Base-by-base conservation (phyloP, 306 rosid species). In the Oemleria cerasiformis region DNA sequence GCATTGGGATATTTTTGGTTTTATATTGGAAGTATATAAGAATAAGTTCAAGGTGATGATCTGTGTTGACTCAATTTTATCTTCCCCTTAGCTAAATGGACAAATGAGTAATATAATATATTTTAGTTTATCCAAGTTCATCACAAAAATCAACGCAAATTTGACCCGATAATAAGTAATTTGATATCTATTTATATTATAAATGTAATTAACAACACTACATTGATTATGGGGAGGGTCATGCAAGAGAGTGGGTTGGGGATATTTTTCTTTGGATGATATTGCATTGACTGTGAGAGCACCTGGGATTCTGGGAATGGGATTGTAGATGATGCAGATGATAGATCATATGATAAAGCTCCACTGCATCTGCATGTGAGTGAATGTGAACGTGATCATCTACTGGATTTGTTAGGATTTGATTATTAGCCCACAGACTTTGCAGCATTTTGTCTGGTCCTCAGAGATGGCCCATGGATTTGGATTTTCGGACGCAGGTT, bases 401-500 rank as follows among this genome's bases (percentile, higher is more conserved):
- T 30, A 30, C 36, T 30, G 36, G 36, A 30, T 30, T 30, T 30
- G 36, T 30, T 30, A 30, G 36, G 36, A 30, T 30, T 30, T 53
- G 62, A 17, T 53, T 40, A 69, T 40, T 13, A 8, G 60, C 34
- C 65, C 74, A 70, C 56, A 57, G 65, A 13, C 42, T 70, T 21
- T 56, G 55, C 51, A 57, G 6, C 65, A 15, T 36, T 38, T 60
- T 60, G 23, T 56, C 10, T 15, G 48, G 72, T 67, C 57, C 40
- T 36, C 6, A n/a, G 10, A 34, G 19, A 36, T 43, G 8, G 55
- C 56, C 66, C 74, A 42, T 57, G 10, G 34, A 2, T 57, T 56
- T 43, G 63, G 65, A 57, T 42, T 70, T 41, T 70, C 55, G 30
- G 54, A 23, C 64, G 9, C 65, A 3, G 74, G 56, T 56, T 70